A percentile compares a stretch with the other conserved stretches of the same genome.
Evolutionary conservation across 441 rosid species (phyloP).

Genomic region (Eutrema salsugineum): DNA sequence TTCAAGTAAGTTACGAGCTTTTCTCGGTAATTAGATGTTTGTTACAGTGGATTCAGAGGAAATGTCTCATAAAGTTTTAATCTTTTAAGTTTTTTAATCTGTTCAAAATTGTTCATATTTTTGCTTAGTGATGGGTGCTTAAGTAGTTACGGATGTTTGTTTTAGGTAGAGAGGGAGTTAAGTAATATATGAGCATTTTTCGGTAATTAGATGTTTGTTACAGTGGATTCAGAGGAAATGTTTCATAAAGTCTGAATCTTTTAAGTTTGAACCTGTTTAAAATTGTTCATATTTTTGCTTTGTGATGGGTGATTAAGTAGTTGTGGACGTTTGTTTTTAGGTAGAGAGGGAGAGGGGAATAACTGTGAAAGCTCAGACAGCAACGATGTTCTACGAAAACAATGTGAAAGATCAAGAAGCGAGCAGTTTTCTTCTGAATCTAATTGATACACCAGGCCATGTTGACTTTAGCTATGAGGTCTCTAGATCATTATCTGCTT

Average conservation of each 20-base stretch:
- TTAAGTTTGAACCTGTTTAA: neutral
- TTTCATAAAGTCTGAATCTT: neutral
- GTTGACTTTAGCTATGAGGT: slow-evolving; percentile 98
- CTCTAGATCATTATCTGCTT: slow-evolving; percentile 95
- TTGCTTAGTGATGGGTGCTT: neutral
- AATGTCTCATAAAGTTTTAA: neutral
- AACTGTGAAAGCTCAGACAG: slow-evolving; percentile 96
- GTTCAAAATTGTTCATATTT: neutral
- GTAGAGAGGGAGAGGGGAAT: slow-evolving; percentile 99
- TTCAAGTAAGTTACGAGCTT: neutral
- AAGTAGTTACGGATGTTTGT: slow-evolving; percentile 18
- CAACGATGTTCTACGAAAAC: slow-evolving; percentile 81
- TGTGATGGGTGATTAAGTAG: slow-evolving; percentile 53
- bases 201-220: too few relatives aligned
- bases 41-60: neutral
- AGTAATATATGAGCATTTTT: too few relatives aligned
- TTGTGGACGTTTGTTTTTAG: too few relatives aligned
- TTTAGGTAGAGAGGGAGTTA: slow-evolving; percentile 96
- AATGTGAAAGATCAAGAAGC: slow-evolving; percentile 32
- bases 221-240: neutral
- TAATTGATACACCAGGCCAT: slow-evolving; percentile 96
- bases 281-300: too few relatives aligned
- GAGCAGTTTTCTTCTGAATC: slow-evolving; percentile 56
- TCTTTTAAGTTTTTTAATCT: neutral
- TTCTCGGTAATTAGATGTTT: neutral